Evolutionary conservation across 2,329 filamentous ascomycete genomes (phyloP), one percentile per base, ranked within the genome.

Genomic region (Metarhizium humberi): DNA sequence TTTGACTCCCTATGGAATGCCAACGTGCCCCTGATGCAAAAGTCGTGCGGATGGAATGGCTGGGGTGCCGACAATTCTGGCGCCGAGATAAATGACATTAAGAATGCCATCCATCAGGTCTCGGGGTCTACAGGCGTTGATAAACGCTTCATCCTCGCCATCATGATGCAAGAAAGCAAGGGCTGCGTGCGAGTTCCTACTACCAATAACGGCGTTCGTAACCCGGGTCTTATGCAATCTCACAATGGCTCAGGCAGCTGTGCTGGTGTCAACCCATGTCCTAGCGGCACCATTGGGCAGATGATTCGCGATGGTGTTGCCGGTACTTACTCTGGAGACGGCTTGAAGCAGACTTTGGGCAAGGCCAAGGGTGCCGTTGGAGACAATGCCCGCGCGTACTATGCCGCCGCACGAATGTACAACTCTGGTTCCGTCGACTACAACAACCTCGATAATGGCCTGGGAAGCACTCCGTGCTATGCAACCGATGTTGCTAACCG

Each of bases 381-480:
- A 36, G 59, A 55, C 38, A 40, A 30, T 6, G 16, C 4, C 45
- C 45, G 45, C 18, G 16, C 45, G 4, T 77, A 70, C 65, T 78
- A 78, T 62, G 69, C 67, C 47, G 75, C 72, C 1, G 73, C 75
- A n/a, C 67, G 76, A 38, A 71, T 73, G 48, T 79, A 78, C 67
- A 79, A 79, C 62, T 73, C 72, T 25, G 76, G 76, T 18, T 66
- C 64, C 29, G 61, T 75, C 62, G 58, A 64, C 49, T 58, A 64
- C 45, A 56, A 56, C 29, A 69, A 76, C 59, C 63, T 75, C 13
- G 68, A 71, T 40, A 66, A 69, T 53, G 74, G 73, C 16, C 36
- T 51, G 48, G 67, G 75, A 62, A 71, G 69, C 42, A 77, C 76
- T 18, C 69, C 72, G 57, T 79, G 76, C 67, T 81, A 81, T 62